These are phyloP conservation scores for Starmera stellimalicola DNA, from an alignment of 1,139 yeast species.

Conservation along the genomic window DNA sequence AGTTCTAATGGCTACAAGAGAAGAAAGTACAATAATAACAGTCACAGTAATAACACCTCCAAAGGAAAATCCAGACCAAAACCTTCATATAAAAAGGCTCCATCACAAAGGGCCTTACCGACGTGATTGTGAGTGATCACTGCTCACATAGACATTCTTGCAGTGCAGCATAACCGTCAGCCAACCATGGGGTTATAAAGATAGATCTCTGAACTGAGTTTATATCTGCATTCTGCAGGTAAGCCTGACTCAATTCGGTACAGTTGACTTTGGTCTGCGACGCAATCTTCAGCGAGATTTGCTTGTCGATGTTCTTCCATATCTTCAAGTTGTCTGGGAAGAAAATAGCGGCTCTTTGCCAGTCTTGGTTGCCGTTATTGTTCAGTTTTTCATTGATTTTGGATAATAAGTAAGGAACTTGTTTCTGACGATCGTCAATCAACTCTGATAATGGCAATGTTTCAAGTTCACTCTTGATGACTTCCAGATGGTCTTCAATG, in stretches of 20 bases:
- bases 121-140: too few species aligned
- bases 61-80: neutral
- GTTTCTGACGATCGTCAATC: constrained; percentile 39
- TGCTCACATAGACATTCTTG: constrained; percentile 22
- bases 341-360: constrained; percentile 65
- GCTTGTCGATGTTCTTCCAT: constrained; percentile 55
- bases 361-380: constrained; percentile 24
- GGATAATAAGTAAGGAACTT: constrained; percentile 52
- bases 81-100: too few species aligned
- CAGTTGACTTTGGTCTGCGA: constrained; percentile 39
- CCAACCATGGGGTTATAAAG: constrained; percentile 36
- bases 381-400: constrained; percentile 35
- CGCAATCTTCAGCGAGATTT: constrained; percentile 47
- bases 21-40: neutral
- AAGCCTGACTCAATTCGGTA: constrained; percentile 41
- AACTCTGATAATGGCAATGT: constrained; percentile 39
- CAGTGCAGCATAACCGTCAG: constrained; percentile 17
- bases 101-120: too few species aligned
- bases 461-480: constrained; percentile 59
- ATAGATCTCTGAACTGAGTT: constrained; percentile 54
- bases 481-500: constrained; percentile 47
- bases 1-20: constrained; percentile 2
- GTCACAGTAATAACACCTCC: too few species aligned
- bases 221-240: constrained; percentile 34
- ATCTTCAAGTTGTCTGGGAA: constrained; percentile 63